Conservation (phyloP, 2,329 filamentous ascomycete genomes). For the Apiospora sp. region DNA sequence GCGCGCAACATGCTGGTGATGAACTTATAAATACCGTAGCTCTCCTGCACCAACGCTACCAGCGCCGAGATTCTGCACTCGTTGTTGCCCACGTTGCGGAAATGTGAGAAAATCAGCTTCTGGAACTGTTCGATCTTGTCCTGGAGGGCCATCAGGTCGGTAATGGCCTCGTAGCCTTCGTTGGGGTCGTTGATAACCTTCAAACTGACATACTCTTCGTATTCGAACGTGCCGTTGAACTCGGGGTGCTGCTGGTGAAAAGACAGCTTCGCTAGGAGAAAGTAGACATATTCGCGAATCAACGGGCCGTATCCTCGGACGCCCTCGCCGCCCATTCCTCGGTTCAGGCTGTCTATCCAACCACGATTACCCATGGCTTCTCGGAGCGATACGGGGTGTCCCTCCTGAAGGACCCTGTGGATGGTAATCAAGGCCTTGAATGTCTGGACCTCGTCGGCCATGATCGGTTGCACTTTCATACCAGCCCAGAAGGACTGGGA, state of each 20-base stretch:
- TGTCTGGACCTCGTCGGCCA: constrained; percentile 97
- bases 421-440: constrained; percentile 98
- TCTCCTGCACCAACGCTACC: constrained; percentile 94
- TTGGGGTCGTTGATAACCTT: constrained; percentile 99
- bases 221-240: constrained; percentile 98
- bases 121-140: constrained; percentile 99
- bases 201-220: constrained; percentile 97
- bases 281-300: constrained; percentile 97
- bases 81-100: constrained; percentile 89
- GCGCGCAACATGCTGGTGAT: constrained; percentile 98
- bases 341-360: constrained; percentile 92
- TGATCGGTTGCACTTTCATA: constrained; percentile 99
- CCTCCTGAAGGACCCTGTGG: constrained; percentile 97
- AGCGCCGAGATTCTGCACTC: constrained; percentile 95
- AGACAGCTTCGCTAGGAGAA: constrained; percentile 90
- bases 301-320: constrained; percentile 89
- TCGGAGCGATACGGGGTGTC: constrained; percentile 84
- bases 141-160: constrained; percentile 93
- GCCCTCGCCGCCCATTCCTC: constrained; percentile 83
- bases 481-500: constrained; percentile 95
- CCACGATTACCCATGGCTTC: constrained; percentile 88
- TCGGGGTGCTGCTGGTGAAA: constrained; percentile 97
- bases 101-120: constrained; percentile 97
- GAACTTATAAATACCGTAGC: constrained; percentile 99
- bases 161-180: constrained; percentile 96